Base-by-base conservation (phyloP, 495 filamentous ascomycete genomes). In the Penicillium samsonianum region DNA sequence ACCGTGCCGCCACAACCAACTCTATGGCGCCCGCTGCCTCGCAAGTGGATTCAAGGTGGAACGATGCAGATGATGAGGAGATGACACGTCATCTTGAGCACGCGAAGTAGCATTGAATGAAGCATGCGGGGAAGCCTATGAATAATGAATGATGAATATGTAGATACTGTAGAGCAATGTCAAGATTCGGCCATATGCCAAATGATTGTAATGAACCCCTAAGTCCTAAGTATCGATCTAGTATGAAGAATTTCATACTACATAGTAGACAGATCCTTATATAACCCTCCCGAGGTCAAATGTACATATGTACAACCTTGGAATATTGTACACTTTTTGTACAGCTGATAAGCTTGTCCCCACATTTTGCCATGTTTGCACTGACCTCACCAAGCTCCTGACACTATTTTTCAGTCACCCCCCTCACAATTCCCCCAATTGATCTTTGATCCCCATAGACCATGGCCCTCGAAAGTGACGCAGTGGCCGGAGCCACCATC, bases 401-500 rank as follows among this genome's bases (percentile, higher is more conserved):
- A 22, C 14, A 16, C 17, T 35, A 10, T 30, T 31, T 37, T 35
- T 50, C 23, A 22, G n/a, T 38, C 43, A 12, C 45, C 50, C 17
- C 40, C 41, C 52, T 26, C 23, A 2, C 35, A 33, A 33, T 45
- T 19, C 20, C 45, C 49, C 23, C n/a, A 12, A 45, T 43, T 42
- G 43, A 40, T 48, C 17, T 30, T 31, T 28, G 5, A 19, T 12
- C 45, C 31, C 35, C 16, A 44, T 12, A 31, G 12, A 69, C 45
- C 41, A 77, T 77, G 74, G 41, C 73, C 28, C 52, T 69, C 35
- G 69, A 77, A 70, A 71, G 69, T 48, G 70, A 75, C 17, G 62
- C 68, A 8, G 61, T 77, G 42, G 74, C 75, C 2, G 68, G 73
- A 5, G 73, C 75, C 10, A 93, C 92, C 1, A 84, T 95, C 46